Base-by-base conservation (phyloP, 179 eudicot genomes). In the Amaranthus tricolor region DNA sequence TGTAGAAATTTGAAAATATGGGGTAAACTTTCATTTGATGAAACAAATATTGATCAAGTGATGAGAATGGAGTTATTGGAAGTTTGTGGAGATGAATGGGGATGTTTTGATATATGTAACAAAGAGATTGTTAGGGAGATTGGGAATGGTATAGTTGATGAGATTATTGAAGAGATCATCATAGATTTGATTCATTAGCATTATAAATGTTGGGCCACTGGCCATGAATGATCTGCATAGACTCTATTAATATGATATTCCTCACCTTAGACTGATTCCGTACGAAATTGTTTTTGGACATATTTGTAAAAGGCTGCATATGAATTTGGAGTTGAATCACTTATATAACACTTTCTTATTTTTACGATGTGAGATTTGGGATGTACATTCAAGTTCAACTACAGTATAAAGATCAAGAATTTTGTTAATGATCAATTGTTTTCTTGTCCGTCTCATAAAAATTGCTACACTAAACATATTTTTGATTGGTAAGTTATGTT, bases 71-170 rank as follows among this genome's bases (percentile, higher is more conserved):
- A 86, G 48, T 57, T 86, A 9, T 11, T 51, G 6, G 81, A 58
- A 43, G 75, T 77, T 0, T 40, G 20, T 0, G 69, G 76, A 62
- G 83, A 79, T 13, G 58, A 66, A 68, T 84, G 88, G 89, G 59
- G 56, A 5, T 61, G 66, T 7, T 74, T 47, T 44, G 74, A 82
- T 45, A 68, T 24, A 70, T 65, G 66, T 55, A 81, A 43, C 24
- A 79, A 19, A 70, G 90, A 81, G 0, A 63, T 89, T 59, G 80
- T 70, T 11, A 60, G 44, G 49, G 86, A 82, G 49, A 81, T 89
- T 74, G 96, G 85, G 51, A 87, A 86, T 76, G 66, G 70, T 61
- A 82, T 92, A 67, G 45, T 89, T 16, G 89, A 86, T 50, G 83
- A 85, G 59, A 66, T 89, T 43, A 78, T 47, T 67, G 78, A 79